Evolutionary conservation across 139 green algal species (phyloP).

Genomic region (Tetradesmus obliquus): DNA sequence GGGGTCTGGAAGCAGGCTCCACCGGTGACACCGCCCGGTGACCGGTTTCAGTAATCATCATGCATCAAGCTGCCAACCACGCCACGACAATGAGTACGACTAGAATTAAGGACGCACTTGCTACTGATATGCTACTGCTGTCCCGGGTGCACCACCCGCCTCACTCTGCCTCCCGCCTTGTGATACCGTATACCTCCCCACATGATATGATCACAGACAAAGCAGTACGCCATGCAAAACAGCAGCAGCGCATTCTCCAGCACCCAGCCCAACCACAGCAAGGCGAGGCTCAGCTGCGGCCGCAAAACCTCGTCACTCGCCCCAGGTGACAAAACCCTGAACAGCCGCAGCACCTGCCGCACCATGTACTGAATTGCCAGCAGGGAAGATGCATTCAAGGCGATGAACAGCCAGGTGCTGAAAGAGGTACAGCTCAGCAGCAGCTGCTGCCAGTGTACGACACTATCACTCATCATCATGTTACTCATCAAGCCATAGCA

Average conservation of each 20-base stretch:
- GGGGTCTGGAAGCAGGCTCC: too few relatives aligned
- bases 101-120: too few relatives aligned
- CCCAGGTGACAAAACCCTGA: conserved; percentile 9
- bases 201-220: conserved; percentile 42
- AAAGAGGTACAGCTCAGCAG: conserved; percentile 6
- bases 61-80: too few relatives aligned
- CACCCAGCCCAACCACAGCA: conserved; percentile 42
- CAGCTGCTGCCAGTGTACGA: neutral
- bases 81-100: too few relatives aligned
- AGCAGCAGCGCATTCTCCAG: conserved; percentile 56
- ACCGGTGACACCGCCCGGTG: too few relatives aligned
- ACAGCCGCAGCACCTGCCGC: conserved; percentile 5
- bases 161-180: conserved; percentile 52
- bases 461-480: neutral
- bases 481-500: too few relatives aligned
- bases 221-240: conserved; percentile 63
- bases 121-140: neutral
- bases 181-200: conserved; percentile 67
- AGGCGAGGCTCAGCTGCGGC: neutral
- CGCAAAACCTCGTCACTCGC: neutral
- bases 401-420: conserved; percentile 15
- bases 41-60: too few relatives aligned
- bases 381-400: neutral
- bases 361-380: neutral
- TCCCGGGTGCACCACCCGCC: conserved; percentile 26